phyloP scores from a whole-genome alignment of 2,329 filamentous ascomycete species.

The Aureobasidium zeae region DNA sequence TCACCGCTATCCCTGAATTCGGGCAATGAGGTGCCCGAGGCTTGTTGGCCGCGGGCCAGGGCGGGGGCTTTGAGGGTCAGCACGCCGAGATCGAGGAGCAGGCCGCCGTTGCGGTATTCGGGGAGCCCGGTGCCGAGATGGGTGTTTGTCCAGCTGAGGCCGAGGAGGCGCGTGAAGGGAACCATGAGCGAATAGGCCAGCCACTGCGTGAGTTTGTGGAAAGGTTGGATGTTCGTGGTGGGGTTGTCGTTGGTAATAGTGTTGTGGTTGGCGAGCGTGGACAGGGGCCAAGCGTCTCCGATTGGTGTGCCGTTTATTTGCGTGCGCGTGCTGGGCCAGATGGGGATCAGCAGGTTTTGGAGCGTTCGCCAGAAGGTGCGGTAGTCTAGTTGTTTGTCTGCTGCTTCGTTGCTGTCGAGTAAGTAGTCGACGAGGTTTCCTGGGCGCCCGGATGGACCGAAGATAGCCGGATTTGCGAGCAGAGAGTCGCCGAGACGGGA shows the following conservation, averaged over 20 bases:
- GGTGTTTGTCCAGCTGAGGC: conserved; percentile 43
- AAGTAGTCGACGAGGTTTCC: conserved; percentile 89
- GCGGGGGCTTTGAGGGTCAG: conserved; percentile 38
- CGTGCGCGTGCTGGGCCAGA: conserved; percentile 78
- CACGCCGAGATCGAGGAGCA: conserved; percentile 58
- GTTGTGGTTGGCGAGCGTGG: conserved; percentile 18
- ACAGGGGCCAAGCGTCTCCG: conserved; percentile 82
- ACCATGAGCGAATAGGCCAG: conserved; percentile 82
- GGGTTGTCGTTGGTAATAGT: conserved; percentile 48
- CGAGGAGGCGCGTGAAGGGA: conserved; percentile 47
- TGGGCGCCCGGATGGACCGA: conserved; percentile 68
- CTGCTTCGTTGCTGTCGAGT: conserved; percentile 72
- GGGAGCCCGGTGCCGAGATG: conserved; percentile 70
- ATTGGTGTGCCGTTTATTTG: conserved; percentile 72
- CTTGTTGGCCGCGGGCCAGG: conserved; percentile 52
- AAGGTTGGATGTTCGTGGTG: conserved; percentile 49
- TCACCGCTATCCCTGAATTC: conserved; percentile 60
- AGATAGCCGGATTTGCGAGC: conserved; percentile 60
- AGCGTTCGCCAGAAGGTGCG: conserved; percentile 78
- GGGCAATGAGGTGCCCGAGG: conserved; percentile 54
- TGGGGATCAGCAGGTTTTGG: conserved; percentile 69
- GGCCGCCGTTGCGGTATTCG: conserved; percentile 78
- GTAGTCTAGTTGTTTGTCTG: conserved; percentile 65
- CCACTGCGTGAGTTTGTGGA: conserved; percentile 72
- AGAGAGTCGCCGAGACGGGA: conserved; percentile 63